Evolutionary conservation across 139 green algal species (phyloP), one percentile per base, ranked within the genome.

Genomic region (Chlamydomonas eustigma): DNA sequence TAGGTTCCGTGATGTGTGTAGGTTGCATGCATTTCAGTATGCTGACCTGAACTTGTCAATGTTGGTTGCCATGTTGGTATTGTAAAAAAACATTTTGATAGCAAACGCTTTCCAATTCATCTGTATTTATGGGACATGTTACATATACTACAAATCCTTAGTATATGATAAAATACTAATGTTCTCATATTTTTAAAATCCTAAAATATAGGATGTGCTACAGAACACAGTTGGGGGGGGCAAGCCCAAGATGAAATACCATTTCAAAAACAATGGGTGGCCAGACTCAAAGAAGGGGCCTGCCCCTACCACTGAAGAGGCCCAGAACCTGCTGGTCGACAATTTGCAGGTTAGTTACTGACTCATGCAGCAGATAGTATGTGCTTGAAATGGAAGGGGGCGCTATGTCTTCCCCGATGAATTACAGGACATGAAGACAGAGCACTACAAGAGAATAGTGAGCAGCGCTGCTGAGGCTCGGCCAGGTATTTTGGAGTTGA

Each of bases 241-340:
- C 31, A 93, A 93, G 76, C 88, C 88, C 64, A 93, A 93, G 70
- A 93, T 93, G 88, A 74, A 78, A 12, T 90, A 78, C 38, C 85
- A 83, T 63, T 84, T 84, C 71, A 63, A 50, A n/a, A 70, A 76
- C 37, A 37, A 76, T 86, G 67, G 77, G 12, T 73, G 76, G 87
- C 76, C 77, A 31, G 28, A 86, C 5, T 77, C 71, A 8, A 87
- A 67, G 22, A 37, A 70, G 3, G 73, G 75, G 25, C 33, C 64
- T 4, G 78, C 75, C 6, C 88, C 88, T 30, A 36, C 33, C 2
- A 84, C 50, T 3, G 80, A 90, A 5, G 85, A 82, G 31, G 84
- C 82, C 22, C 34, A 78, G 31, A 73, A 71, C 33, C n/a, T 50
- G 66, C 76, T 92, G 28, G 77, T 92, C 28, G 88, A 92, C 74